Conservation (phyloP, 2,329 filamentous ascomycete species). For the Colletotrichum sp. region DNA sequence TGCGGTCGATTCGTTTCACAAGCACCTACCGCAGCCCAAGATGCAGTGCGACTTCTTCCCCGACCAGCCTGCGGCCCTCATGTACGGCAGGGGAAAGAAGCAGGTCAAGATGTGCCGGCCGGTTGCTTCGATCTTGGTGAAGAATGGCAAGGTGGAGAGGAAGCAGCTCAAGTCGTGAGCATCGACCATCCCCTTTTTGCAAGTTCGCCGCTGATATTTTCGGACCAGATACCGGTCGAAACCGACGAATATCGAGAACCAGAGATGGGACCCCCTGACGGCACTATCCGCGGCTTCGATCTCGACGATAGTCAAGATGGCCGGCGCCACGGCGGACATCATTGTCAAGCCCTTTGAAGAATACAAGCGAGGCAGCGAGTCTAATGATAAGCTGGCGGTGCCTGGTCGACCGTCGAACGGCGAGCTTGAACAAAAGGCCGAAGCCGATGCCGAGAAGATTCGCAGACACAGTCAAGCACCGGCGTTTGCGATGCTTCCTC, state of each 20-base stretch:
- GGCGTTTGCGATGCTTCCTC: slow-evolving; percentile 9
- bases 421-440: neutral
- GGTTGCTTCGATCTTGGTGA: slow-evolving; percentile 7
- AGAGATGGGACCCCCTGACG: slow-evolving; percentile 21
- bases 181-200: neutral
- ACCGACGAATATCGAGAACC: slow-evolving; percentile 16
- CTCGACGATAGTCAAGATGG: slow-evolving; percentile 14
- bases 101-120: slow-evolving; percentile 28
- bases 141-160: slow-evolving; percentile 7
- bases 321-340: slow-evolving; percentile 11
- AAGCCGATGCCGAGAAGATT: neutral
- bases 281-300: slow-evolving; percentile 21
- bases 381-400: neutral
- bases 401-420: neutral
- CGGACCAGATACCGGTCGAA: neutral
- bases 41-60: slow-evolving; percentile 19
- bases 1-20: slow-evolving; percentile 14
- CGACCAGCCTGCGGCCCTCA: slow-evolving; percentile 5
- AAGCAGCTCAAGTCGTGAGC: slow-evolving; percentile 8
- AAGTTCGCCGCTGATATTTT: neutral
- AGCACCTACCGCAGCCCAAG: slow-evolving; percentile 4
- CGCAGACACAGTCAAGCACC: slow-evolving; percentile 1
- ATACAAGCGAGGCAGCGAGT: slow-evolving; percentile 2
- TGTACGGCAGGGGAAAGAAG: neutral
- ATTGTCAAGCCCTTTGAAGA: slow-evolving; percentile 10